Conservation (phyloP, 2,329 filamentous ascomycete species). For the Pseudonectria buxi region DNA sequence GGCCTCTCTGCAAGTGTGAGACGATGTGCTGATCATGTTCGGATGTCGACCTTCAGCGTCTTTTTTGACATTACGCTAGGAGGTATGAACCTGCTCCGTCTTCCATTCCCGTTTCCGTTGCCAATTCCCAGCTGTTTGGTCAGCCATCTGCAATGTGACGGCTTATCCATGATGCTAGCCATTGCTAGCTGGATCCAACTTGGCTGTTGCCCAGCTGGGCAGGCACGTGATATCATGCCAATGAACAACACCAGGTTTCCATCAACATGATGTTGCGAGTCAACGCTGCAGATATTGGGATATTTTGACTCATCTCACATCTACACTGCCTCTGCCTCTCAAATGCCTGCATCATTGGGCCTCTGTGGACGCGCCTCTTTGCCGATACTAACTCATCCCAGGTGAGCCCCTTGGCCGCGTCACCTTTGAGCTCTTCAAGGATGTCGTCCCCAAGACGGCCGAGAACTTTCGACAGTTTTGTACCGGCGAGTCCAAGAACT, state of each 20-base stretch:
- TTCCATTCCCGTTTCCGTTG: not conserved
- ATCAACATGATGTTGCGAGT: too few species aligned
- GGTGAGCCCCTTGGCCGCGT: conserved; percentile 81
- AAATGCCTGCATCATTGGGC: not conserved
- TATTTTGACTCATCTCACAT: too few species aligned
- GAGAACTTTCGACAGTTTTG: conserved; percentile 98
- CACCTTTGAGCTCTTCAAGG: conserved; percentile 83
- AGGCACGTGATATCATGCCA: too few species aligned
- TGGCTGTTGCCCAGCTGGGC: not conserved
- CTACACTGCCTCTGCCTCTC: not conserved
- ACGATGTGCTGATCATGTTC: too few species aligned
- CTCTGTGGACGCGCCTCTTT: too few species aligned
- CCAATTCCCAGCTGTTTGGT: not conserved
- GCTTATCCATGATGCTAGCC: too few species aligned
- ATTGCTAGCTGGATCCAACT: too few species aligned
- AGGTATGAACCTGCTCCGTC: conserved; percentile 39
- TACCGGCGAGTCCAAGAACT: conserved; percentile 83
- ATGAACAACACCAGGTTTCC: too few species aligned
- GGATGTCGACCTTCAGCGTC: conserved; percentile 34
- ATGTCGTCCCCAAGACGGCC: conserved; percentile 78
- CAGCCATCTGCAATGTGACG: too few species aligned
- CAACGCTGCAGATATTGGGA: too few species aligned
- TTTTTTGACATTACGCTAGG: conserved; percentile 77
- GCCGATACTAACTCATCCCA: conserved; percentile 27
- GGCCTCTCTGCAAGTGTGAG: too few species aligned